Evolutionary conservation across 441 rosid species (phyloP), one percentile per base, ranked within the genome.

Genomic region (Adansonia madagascariensis): DNA sequence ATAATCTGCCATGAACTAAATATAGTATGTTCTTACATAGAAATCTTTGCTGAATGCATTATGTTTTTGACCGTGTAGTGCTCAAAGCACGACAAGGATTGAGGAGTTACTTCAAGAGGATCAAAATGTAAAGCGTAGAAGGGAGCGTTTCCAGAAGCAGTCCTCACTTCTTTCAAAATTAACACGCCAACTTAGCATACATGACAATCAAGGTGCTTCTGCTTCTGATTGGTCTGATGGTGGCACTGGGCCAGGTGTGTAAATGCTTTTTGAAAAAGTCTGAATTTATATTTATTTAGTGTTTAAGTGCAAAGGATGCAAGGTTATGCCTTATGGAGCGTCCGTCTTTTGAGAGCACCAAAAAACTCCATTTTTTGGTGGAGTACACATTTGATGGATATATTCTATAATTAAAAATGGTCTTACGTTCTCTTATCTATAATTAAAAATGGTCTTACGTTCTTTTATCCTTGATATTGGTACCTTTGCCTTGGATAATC

Each of bases 51-150:
- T 52, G 31, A 66, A 41, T 8, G 56, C n/a, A 3, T 60, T 18
- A 17, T 41, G 39, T 41, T 65, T 56, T 68, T 12, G 47, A 64
- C 44, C 59, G 46, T 46, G 47, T 77, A 90, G 94, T 64, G 82
- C 91, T 55, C 89, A 87, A 80, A 88, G 91, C 78, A 86, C 84
- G 0, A 83, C 73, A 50, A 89, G 80, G 80, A 90, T 89, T 68
- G 94, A 90, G 82, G 82, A 90, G 73, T 84, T 90, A 79, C 89
- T 90, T 62, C 89, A 82, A 82, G 94, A 90, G 80, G 92, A 90
- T 73, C 88, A 86, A 55, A 89, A 90, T 44, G 90, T 86, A 15
- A 90, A 84, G 78, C 84, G 82, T 6, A 86, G 85, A 82, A 87
- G 92, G 81, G 90, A 89, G 64, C 84, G 80, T 49, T 80, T 65